These are phyloP conservation scores for Arthrobotrys iridis DNA, from an alignment of 2,329 filamentous ascomycete species.

Conservation along the genomic window DNA sequence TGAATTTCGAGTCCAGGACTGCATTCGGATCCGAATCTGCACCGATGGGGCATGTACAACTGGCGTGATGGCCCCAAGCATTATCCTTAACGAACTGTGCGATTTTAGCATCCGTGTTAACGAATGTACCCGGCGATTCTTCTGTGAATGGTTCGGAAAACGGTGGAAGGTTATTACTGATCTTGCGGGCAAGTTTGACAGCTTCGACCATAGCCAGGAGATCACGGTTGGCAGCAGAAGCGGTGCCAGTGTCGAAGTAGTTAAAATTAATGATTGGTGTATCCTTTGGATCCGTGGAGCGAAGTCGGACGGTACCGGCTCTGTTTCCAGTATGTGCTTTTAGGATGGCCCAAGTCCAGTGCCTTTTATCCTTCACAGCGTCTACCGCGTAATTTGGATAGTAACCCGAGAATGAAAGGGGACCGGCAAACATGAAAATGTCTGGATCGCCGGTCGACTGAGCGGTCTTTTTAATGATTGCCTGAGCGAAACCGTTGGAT, in stretches of 20 bases:
- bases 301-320: conserved; percentile 71
- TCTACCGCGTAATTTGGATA: conserved; percentile 66
- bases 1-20: conserved; percentile 69
- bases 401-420: conserved; percentile 57
- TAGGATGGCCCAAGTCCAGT: conserved; percentile 67
- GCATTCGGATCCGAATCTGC: conserved; percentile 67
- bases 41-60: conserved; percentile 69
- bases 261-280: conserved; percentile 72
- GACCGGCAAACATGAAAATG: conserved; percentile 62
- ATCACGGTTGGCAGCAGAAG: conserved; percentile 63
- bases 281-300: conserved; percentile 71
- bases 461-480: conserved; percentile 37
- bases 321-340: conserved; percentile 72
- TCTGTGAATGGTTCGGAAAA: conserved; percentile 24
- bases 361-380: conserved; percentile 63
- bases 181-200: conserved; percentile 66
- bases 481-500: conserved; percentile 41
- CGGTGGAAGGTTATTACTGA: conserved; percentile 56
- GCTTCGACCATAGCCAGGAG: conserved; percentile 69
- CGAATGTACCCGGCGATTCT: background rate
- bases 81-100: conserved; percentile 65
- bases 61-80: conserved; percentile 70
- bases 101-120: background rate
- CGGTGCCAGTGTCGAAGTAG: conserved; percentile 67
- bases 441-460: conserved; percentile 66